Evolutionary conservation across 441 rosid genomes (phyloP).

Genomic region (Populus tomentosa): DNA sequence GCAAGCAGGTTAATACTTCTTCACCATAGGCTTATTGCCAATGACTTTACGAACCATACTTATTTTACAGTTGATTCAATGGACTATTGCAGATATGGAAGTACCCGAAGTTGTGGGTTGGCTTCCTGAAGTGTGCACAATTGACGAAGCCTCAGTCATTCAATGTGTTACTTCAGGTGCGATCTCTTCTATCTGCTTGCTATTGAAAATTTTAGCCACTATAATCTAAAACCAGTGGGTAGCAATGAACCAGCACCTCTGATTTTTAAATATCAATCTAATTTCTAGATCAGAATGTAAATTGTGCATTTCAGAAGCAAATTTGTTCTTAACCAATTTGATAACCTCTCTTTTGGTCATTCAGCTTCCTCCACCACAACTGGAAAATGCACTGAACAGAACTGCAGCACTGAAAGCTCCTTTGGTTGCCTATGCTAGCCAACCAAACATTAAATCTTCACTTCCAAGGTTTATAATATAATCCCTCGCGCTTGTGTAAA

Average conservation of each 20-base stretch:
- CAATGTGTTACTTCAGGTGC: constrained; percentile 91
- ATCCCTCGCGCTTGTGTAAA: not conserved
- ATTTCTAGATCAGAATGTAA: not conserved
- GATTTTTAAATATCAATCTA: not conserved
- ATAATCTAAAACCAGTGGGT: not conserved
- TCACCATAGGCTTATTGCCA: constrained; percentile 15
- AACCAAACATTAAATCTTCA: constrained; percentile 65
- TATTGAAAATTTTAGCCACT: not conserved
- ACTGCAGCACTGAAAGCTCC: constrained; percentile 70
- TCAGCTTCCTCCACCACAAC: constrained; percentile 95
- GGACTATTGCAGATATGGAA: constrained; percentile 83
- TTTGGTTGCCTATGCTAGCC: constrained; percentile 82
- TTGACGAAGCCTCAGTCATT: constrained; percentile 93
- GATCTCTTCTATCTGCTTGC: constrained; percentile 6
- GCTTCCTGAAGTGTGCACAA: constrained; percentile 88
- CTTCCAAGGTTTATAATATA: constrained; percentile 64
- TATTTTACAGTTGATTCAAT: constrained; percentile 16
- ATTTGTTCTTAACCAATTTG: not conserved
- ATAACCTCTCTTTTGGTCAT: constrained; percentile 7
- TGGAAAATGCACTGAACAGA: constrained; percentile 85
- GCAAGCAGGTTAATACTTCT: constrained; percentile 73
- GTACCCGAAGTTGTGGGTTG: constrained; percentile 97
- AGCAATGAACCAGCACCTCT: not conserved
- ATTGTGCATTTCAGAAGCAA: not conserved
- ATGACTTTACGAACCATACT: not conserved